These are phyloP conservation scores for Russula ochroleuca DNA, from an alignment of 768 basidiomycete species.

Conservation along the genomic window DNA sequence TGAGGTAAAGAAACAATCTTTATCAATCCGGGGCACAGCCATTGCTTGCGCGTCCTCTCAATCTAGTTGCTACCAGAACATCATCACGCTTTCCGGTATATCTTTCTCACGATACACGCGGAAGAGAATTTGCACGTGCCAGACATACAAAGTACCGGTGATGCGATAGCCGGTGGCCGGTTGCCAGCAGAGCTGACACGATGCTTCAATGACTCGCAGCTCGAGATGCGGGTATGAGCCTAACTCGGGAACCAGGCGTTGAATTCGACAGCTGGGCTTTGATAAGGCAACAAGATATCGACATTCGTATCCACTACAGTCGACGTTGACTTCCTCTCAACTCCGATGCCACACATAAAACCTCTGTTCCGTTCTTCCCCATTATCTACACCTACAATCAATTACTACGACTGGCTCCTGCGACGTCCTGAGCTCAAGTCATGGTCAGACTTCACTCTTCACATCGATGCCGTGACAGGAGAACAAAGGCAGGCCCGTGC, in stretches of 20 bases:
- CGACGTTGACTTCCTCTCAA: neutral
- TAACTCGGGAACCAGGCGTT: no score
- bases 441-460: slow-evolving; percentile 47
- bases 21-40: neutral
- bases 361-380: neutral
- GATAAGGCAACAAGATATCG: neutral
- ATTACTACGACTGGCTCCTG: slow-evolving; percentile 20
- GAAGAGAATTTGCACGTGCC: no score
- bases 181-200: no score
- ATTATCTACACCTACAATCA: slow-evolving; percentile 12
- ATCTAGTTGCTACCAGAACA: neutral
- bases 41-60: neutral
- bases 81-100: neutral
- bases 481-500: slow-evolving; percentile 44
- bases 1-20: neutral
- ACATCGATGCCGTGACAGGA: slow-evolving; percentile 54
- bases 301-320: neutral
- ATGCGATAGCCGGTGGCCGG: no score
- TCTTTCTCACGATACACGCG: neutral
- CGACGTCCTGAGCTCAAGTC: slow-evolving; percentile 3
- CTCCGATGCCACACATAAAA: slow-evolving; percentile 8
- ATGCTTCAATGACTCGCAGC: no score
- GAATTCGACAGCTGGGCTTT: neutral
- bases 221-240: no score
- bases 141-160: no score